Evolutionary conservation across 148 eudicot species (phyloP).

Genomic region (Talinum fruticosum): DNA sequence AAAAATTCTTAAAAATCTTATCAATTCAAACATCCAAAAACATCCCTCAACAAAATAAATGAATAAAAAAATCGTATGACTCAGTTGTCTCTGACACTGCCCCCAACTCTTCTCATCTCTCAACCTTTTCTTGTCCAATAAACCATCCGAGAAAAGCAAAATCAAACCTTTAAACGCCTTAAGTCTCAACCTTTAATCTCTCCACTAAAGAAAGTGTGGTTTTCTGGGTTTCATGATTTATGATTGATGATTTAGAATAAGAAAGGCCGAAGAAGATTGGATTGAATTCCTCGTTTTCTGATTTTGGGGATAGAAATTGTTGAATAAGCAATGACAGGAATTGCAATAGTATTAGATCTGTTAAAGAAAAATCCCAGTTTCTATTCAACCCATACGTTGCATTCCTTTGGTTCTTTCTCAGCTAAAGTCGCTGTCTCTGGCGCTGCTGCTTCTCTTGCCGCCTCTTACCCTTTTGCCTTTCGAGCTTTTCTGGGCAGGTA

Average conservation of each 20-base stretch:
- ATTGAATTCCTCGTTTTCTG: constrained; percentile 7
- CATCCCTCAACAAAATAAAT: too few relatives aligned
- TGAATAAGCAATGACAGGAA: constrained; percentile 52
- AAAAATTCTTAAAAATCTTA: too few relatives aligned
- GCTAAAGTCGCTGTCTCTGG: constrained; percentile 52
- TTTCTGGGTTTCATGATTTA: constrained; percentile 1
- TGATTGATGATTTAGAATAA: not conserved
- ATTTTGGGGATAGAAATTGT: not conserved
- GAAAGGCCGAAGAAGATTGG: not conserved
- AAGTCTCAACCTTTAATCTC: constrained; percentile 16
- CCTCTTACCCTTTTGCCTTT: constrained; percentile 53
- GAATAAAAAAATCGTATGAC: not conserved
- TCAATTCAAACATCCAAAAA: too few relatives aligned
- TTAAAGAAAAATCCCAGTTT: constrained; percentile 54
- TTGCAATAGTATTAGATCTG: constrained; percentile 62
- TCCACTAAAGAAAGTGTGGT: not conserved
- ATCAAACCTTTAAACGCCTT: not conserved
- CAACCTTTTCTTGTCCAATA: not conserved
- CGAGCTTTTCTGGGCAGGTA: constrained; percentile 53
- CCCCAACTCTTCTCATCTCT: not conserved
- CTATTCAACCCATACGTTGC: constrained; percentile 37
- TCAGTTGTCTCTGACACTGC: not conserved
- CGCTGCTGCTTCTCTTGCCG: constrained; percentile 55
- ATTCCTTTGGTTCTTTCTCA: constrained; percentile 51
- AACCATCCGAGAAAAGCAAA: not conserved